These are phyloP conservation scores for Kluyveromyces marxianus DNA, from an alignment of 1,139 yeast genomes.

Conservation along the genomic window DNA sequence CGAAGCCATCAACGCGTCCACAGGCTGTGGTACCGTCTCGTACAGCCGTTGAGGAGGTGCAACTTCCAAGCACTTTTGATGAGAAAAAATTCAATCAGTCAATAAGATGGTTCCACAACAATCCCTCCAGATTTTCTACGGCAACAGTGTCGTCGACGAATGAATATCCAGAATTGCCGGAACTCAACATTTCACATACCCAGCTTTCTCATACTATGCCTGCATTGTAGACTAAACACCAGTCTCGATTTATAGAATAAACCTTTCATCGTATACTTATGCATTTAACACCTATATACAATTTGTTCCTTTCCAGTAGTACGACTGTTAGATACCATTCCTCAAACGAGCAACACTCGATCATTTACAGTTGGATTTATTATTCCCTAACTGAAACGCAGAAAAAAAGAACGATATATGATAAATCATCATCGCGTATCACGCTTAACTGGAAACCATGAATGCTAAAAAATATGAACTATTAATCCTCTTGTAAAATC, in stretches of 20 bases:
- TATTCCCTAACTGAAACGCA: no score
- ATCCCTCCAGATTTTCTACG: background rate
- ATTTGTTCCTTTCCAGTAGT: background rate
- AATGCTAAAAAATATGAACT: no score
- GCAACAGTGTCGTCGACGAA: background rate
- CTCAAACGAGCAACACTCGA: no score
- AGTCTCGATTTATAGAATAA: no score
- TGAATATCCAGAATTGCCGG: slow-evolving; percentile 25
- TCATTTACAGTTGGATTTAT: no score
- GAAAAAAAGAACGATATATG: no score
- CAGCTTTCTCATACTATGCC: slow-evolving; percentile 11
- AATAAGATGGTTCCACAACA: slow-evolving; percentile 13
- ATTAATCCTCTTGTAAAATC: background rate
- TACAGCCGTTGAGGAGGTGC: background rate
- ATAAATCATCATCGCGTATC: no score
- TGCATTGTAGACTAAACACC: slow-evolving; percentile 2
- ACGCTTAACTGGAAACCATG: no score
- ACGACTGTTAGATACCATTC: no score
- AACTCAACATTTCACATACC: slow-evolving; percentile 11
- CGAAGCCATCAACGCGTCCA: background rate
- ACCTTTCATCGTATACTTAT: background rate
- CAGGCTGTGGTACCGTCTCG: no score
- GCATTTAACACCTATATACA: background rate
- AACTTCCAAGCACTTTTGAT: slow-evolving; percentile 21
- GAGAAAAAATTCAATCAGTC: slow-evolving; percentile 23